Evolutionary conservation across 169 alveolate species (phyloP).

Genomic region (Toxoplasma gondii): DNA sequence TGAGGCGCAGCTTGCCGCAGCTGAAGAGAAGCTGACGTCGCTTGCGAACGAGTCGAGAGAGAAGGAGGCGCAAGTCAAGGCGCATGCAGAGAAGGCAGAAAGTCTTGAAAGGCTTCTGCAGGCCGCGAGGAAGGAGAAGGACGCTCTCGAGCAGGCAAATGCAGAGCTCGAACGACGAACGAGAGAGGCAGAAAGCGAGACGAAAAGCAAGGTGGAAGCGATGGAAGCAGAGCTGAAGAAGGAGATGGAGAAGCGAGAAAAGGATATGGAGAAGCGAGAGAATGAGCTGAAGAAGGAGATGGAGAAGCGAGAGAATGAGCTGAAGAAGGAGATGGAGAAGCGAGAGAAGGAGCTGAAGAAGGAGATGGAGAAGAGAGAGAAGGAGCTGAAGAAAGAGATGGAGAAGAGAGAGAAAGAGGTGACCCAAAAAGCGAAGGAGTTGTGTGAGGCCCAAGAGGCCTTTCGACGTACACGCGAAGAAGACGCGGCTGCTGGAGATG

Average conservation of each 20-base stretch:
- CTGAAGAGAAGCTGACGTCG: background rate
- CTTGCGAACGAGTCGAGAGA: background rate
- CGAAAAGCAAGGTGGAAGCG: background rate
- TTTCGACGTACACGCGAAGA: too few relatives aligned
- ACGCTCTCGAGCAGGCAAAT: too few relatives aligned
- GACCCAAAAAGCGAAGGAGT: background rate
- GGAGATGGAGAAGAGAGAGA: background rate
- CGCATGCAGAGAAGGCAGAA: background rate
- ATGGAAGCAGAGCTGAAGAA: background rate
- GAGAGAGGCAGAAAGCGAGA: background rate
- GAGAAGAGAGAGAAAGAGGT: conserved; percentile 17
- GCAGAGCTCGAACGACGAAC: background rate
- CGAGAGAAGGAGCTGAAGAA: background rate
- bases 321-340: background rate
- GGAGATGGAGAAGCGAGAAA: background rate
- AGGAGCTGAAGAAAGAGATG: background rate
- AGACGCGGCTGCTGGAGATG: too few relatives aligned
- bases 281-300: background rate
- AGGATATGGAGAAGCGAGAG: background rate
- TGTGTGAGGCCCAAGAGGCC: too few relatives aligned
- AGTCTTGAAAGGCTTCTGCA: too few relatives aligned
- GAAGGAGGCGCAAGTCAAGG: background rate
- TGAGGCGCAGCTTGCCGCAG: background rate
- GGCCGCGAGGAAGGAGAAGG: too few relatives aligned
- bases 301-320: background rate